phyloP scores from a whole-genome alignment of 1,139 yeast species.

The Protomyces inouyei region DNA sequence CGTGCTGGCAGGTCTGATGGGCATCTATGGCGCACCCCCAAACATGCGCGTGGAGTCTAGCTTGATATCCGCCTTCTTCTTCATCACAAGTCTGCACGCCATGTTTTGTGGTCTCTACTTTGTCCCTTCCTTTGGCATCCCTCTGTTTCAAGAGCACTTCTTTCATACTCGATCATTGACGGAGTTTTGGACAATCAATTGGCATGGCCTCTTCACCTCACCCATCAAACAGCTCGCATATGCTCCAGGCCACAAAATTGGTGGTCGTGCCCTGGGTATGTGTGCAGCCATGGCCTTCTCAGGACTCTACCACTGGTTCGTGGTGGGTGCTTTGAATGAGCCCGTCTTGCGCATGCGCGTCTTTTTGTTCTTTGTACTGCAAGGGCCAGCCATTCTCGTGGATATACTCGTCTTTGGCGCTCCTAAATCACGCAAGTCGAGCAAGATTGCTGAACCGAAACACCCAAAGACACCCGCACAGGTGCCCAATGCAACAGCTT shows the following conservation, averaged over 20 bases:
- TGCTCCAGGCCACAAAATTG: conserved; percentile 4
- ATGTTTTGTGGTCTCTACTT: conserved; percentile 20
- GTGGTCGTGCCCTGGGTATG: conserved; percentile 8
- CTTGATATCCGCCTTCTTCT: conserved; percentile 18
- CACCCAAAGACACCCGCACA: background rate
- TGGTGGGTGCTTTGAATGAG: conserved; percentile 8
- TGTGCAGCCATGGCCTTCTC: conserved; percentile 20
- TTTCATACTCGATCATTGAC: conserved; percentile 2
- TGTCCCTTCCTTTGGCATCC: conserved; percentile 11
- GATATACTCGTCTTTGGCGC: conserved; percentile 13
- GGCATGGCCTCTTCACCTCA: conserved; percentile 23
- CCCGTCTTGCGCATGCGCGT: conserved; percentile 3
- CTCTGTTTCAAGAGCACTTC: conserved; percentile 21
- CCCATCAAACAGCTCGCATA: conserved; percentile 21
- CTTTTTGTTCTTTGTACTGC: conserved; percentile 15
- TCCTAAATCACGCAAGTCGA: background rate
- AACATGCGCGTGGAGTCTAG: conserved; percentile 15
- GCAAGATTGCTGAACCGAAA: background rate
- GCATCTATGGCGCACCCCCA: conserved; percentile 15
- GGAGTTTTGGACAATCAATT: conserved; percentile 20
- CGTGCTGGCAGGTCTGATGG: conserved; percentile 6
- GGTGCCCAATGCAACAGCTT: background rate
- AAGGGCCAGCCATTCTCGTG: conserved; percentile 20
- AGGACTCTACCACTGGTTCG: conserved; percentile 20
- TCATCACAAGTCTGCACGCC: conserved; percentile 17